A percentile compares a stretch with the other conserved stretches of the same genome.
Evolutionary conservation across 495 filamentous ascomycete species (phyloP).

Genomic region (Penicillium pulvis): DNA sequence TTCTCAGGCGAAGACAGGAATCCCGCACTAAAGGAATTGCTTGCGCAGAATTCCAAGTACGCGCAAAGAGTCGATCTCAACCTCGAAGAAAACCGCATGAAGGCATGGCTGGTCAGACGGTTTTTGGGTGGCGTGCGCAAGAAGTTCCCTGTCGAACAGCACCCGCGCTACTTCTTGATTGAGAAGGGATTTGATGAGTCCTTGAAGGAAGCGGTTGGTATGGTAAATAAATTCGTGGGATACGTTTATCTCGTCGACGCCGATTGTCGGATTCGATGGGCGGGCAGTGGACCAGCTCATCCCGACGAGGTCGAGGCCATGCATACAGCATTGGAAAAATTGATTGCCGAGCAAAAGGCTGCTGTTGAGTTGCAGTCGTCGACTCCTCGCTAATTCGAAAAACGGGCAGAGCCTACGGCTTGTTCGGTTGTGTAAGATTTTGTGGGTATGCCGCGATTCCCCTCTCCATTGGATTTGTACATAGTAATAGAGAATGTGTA

Average conservation of each 20-base stretch:
- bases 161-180: slow-evolving; percentile 82
- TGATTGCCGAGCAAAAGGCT: slow-evolving; percentile 61
- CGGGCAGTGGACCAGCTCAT: slow-evolving; percentile 78
- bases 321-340: slow-evolving; percentile 64
- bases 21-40: slow-evolving; percentile 58
- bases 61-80: slow-evolving; percentile 85
- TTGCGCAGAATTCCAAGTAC: slow-evolving; percentile 39
- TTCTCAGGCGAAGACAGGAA: slow-evolving; percentile 64
- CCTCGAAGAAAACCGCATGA: slow-evolving; percentile 77
- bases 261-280: slow-evolving; percentile 90
- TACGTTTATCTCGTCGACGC: slow-evolving; percentile 92
- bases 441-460: slow-evolving; percentile 16
- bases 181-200: slow-evolving; percentile 70
- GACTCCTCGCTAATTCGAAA: neutral
- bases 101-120: slow-evolving; percentile 69
- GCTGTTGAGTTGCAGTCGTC: slow-evolving; percentile 15
- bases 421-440: slow-evolving; percentile 4
- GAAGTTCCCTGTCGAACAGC: slow-evolving; percentile 58
- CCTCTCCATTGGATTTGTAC: slow-evolving; percentile 31
- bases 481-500: slow-evolving; percentile 37
- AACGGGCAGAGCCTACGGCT: neutral
- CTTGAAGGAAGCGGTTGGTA: slow-evolving; percentile 74
- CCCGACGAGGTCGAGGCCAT: slow-evolving; percentile 70
- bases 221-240: slow-evolving; percentile 86
- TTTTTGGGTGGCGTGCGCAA: slow-evolving; percentile 66